These are phyloP conservation scores for Priceomyces medius DNA, from an alignment of 805 yeast genomes.

Conservation along the genomic window DNA sequence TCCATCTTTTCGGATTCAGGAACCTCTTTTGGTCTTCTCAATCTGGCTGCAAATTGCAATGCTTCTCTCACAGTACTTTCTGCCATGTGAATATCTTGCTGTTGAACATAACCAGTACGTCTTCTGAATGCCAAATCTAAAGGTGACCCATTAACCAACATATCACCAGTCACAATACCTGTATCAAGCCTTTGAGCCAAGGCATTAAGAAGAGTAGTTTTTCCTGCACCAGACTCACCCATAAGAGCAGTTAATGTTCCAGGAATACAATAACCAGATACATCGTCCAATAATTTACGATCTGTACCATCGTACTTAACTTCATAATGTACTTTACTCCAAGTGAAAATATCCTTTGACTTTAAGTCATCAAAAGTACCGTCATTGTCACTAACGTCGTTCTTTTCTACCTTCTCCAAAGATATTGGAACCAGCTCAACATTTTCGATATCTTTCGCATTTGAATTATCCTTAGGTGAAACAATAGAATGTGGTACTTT, in stretches of 20 bases:
- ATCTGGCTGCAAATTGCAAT: constrained; percentile 18
- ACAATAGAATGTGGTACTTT: constrained; percentile 19
- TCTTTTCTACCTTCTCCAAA: constrained; percentile 7
- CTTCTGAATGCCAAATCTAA: constrained; percentile 51
- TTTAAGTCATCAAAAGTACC: constrained; percentile 24
- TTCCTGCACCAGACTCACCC: constrained; percentile 69
- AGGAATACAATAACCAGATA: constrained; percentile 40
- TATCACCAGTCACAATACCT: constrained; percentile 59
- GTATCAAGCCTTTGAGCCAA: constrained; percentile 52
- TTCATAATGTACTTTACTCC: constrained; percentile 61
- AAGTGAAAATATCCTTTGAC: constrained; percentile 51
- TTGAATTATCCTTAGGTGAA: constrained; percentile 11
- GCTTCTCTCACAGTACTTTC: constrained; percentile 20
- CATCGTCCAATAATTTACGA: constrained; percentile 36
- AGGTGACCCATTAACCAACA: constrained; percentile 54
- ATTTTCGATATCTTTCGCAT: constrained; percentile 11
- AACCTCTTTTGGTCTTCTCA: constrained; percentile 52
- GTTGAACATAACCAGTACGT: constrained; percentile 23
- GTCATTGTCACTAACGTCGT: constrained; percentile 2
- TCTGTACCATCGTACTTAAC: constrained; percentile 47
- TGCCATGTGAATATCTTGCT: constrained; percentile 21
- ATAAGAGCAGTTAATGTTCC: constrained; percentile 59
- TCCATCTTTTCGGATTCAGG: constrained; percentile 14
- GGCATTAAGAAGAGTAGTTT: constrained; percentile 54
- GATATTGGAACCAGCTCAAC: constrained; percentile 2